Conservation (phyloP, 2,329 filamentous ascomycete species). For the Xylaria polymorpha region DNA sequence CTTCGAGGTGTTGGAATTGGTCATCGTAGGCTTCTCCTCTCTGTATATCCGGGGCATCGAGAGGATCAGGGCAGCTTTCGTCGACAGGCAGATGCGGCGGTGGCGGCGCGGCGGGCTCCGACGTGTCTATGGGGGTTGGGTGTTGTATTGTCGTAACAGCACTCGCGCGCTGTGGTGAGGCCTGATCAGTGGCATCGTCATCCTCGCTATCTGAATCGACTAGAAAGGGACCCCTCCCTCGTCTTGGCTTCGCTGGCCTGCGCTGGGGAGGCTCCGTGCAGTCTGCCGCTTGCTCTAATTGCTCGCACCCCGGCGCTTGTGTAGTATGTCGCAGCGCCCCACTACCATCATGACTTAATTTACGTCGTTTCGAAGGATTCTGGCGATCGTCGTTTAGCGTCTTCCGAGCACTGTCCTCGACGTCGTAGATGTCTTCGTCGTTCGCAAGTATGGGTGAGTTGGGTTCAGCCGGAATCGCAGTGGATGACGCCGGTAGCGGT, state of each 20-base stretch:
- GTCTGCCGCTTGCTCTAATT: slow-evolving; percentile 14
- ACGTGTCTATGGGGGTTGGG: slow-evolving; percentile 16
- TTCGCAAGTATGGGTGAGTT: slow-evolving; percentile 40
- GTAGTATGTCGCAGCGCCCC: slow-evolving; percentile 11
- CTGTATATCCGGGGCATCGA: slow-evolving; percentile 39
- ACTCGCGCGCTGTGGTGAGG: slow-evolving; percentile 20
- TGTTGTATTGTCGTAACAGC: slow-evolving; percentile 16
- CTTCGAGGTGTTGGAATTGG: slow-evolving; percentile 54
- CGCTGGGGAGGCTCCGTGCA: slow-evolving; percentile 27
- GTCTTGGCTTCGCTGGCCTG: slow-evolving; percentile 35
- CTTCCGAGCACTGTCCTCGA: slow-evolving; percentile 48
- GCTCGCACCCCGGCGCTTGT: slow-evolving; percentile 12
- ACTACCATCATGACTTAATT: slow-evolving; percentile 49
- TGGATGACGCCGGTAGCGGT: slow-evolving; percentile 51
- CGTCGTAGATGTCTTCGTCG: slow-evolving; percentile 52
- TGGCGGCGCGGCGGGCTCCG: slow-evolving; percentile 30
- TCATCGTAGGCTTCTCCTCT: slow-evolving; percentile 43
- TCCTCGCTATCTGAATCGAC: slow-evolving; percentile 74
- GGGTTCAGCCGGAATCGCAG: slow-evolving; percentile 10
- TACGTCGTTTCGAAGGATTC: slow-evolving; percentile 55
- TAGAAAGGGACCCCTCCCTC: slow-evolving; percentile 71
- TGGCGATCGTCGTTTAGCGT: slow-evolving; percentile 46
- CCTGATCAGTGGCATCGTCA: slow-evolving; percentile 38
- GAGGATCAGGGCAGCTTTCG: slow-evolving; percentile 44
- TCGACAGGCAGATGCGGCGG: slow-evolving; percentile 42